Percentiles rank a stretch among this genome's conserved stretches.
Evolutionary conservation across 257 asterid genomes (phyloP).

Genomic region (Scutellaria barbata): DNA sequence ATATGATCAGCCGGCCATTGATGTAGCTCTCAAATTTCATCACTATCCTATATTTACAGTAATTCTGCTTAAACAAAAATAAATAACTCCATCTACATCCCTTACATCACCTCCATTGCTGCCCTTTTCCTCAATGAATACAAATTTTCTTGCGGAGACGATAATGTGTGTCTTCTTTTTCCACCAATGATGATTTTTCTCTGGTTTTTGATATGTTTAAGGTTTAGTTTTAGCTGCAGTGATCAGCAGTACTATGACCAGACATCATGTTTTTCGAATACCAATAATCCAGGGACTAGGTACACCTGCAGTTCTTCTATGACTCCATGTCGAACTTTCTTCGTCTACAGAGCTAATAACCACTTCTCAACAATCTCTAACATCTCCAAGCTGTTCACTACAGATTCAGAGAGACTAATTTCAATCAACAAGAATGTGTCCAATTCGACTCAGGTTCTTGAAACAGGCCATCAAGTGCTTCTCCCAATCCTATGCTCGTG

Average conservation of each 20-base stretch:
- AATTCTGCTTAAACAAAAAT: conserved; percentile 1
- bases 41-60: conserved; percentile 2
- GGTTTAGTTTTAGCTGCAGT: conserved; percentile 31
- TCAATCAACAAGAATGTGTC: conserved; percentile 48
- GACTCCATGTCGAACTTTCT: conserved; percentile 51
- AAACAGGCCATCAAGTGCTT: conserved; percentile 48
- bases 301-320: conserved; percentile 53
- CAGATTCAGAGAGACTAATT: conserved; percentile 38
- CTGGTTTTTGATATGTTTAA: conserved; percentile 38
- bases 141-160: background rate
- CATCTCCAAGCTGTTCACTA: conserved; percentile 51
- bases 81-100: background rate
- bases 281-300: conserved; percentile 51
- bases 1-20: conserved; percentile 42
- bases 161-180: too few relatives aligned
- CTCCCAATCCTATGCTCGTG: conserved; percentile 64
- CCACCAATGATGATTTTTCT: conserved; percentile 35
- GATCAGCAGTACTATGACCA: conserved; percentile 63
- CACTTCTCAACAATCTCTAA: conserved; percentile 43
- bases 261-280: conserved; percentile 47
- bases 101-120: background rate
- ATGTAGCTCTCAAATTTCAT: conserved; percentile 30
- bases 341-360: conserved; percentile 52
- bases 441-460: conserved; percentile 40
- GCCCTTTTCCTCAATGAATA: too few relatives aligned